These are phyloP conservation scores for Amyloporia xantha DNA, from an alignment of 768 basidiomycete species.

Conservation along the genomic window DNA sequence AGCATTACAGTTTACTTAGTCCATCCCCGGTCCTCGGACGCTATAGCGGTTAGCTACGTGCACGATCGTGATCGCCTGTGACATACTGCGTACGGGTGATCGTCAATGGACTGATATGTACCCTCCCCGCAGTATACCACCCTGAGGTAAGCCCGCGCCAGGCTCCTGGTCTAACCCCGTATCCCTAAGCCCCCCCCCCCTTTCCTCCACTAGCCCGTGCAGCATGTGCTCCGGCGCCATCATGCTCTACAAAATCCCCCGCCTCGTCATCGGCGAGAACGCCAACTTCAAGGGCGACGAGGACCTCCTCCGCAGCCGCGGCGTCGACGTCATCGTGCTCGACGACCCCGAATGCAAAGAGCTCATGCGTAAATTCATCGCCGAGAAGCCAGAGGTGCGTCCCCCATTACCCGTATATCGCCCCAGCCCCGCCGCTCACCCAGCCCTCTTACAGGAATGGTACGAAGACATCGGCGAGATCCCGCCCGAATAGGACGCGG, in stretches of 20 bases:
- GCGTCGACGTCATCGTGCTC: conserved; percentile 39
- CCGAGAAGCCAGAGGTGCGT: conserved; percentile 46
- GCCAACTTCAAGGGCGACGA: conserved; percentile 47
- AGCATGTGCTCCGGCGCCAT: conserved; percentile 62
- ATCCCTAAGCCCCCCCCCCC: too few species aligned
- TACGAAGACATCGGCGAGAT: conserved; percentile 55
- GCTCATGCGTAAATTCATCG: conserved; percentile 52
- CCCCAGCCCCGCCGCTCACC: too few species aligned
- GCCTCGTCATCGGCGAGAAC: conserved; percentile 64
- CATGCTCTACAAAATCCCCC: conserved; percentile 55
- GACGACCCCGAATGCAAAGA: conserved; percentile 45
- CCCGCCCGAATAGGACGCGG: conserved; percentile 1
- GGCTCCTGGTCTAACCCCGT: too few species aligned
- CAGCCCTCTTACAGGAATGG: conserved; percentile 36
- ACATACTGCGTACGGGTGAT: neutral
- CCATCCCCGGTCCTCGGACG: neutral
- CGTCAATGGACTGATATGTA: conserved; percentile 22
- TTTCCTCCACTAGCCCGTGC: conserved; percentile 42
- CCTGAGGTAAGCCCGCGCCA: too few species aligned
- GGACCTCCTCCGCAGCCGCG: conserved; percentile 41
- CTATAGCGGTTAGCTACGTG: too few species aligned
- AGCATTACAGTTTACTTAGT: too few species aligned
- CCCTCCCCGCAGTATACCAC: too few species aligned
- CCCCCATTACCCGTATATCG: neutral
- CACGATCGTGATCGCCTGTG: too few species aligned